These are phyloP conservation scores for Fusarium nanum DNA, from an alignment of 2,329 filamentous ascomycete genomes.

Conservation along the genomic window DNA sequence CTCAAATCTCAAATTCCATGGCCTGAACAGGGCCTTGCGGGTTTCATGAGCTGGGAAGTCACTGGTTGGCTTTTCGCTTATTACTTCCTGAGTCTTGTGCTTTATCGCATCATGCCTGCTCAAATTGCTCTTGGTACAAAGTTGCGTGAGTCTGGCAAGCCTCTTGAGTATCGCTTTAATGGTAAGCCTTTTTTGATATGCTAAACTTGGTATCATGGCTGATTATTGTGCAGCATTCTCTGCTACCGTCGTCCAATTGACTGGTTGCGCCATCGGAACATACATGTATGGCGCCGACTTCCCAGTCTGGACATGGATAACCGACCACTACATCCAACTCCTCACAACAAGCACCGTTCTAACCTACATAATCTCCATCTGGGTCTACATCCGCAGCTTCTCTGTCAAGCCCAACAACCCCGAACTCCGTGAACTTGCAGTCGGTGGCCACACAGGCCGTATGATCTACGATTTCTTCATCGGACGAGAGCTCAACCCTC, in stretches of 20 bases:
- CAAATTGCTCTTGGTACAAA: conserved; percentile 74
- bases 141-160: conserved; percentile 71
- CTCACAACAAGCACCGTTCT: conserved; percentile 84
- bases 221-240: conserved; percentile 68
- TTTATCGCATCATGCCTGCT: conserved; percentile 80
- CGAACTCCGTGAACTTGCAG: conserved; percentile 78
- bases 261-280: conserved; percentile 76
- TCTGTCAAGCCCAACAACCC: conserved; percentile 76
- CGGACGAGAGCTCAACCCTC: conserved; percentile 92
- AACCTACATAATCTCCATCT: conserved; percentile 75
- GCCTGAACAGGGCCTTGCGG: conserved; percentile 73
- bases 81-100: conserved; percentile 77
- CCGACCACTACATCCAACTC: conserved; percentile 86
- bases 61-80: conserved; percentile 77
- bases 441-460: conserved; percentile 82
- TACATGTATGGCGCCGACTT: conserved; percentile 80
- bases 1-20: conserved; percentile 82
- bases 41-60: conserved; percentile 74
- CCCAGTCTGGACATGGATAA: conserved; percentile 87
- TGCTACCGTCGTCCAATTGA: conserved; percentile 77
- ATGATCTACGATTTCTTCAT: conserved; percentile 95
- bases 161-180: conserved; percentile 83
- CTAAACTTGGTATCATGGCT: rapidly evolving
- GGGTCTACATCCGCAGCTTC: conserved; percentile 83
- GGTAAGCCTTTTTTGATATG: conserved; percentile 53